phyloP scores from a whole-genome alignment of 2,329 filamentous ascomycete genomes.

The Drechslerella stenobrocha region DNA sequence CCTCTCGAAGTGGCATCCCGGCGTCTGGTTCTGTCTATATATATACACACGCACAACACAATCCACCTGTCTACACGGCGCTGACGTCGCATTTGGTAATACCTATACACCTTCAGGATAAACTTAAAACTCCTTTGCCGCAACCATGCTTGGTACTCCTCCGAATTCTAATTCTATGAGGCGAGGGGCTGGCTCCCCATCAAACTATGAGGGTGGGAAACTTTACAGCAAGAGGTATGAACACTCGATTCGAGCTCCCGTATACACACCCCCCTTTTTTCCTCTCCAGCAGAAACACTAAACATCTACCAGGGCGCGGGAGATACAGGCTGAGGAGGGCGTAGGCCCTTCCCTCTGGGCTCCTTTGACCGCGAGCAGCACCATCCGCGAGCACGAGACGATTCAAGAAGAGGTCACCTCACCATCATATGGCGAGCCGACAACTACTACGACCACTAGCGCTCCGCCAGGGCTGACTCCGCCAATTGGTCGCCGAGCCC shows the following conservation, averaged over 20 bases:
- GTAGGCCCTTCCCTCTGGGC: constrained; percentile 81
- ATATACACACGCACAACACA: constrained; percentile 7
- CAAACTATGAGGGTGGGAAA: constrained; percentile 80
- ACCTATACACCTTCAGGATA: constrained; percentile 40
- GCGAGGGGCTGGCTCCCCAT: constrained; percentile 92
- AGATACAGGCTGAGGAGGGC: constrained; percentile 96
- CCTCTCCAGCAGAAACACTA: neutral
- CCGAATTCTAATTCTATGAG: constrained; percentile 62
- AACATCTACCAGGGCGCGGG: constrained; percentile 69
- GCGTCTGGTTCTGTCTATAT: neutral
- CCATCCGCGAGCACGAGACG: constrained; percentile 79
- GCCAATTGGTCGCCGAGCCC: constrained; percentile 73
- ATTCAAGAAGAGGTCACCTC: constrained; percentile 59
- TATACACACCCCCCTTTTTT: too few species aligned
- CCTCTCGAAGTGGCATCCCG: constrained; percentile 10
- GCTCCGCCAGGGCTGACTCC: constrained; percentile 66
- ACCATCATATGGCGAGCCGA: constrained; percentile 61
- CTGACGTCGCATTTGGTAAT: constrained; percentile 26
- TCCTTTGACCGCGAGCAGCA: constrained; percentile 93
- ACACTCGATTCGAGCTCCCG: constrained; percentile 40
- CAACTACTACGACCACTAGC: constrained; percentile 58
- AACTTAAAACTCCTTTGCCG: constrained; percentile 49
- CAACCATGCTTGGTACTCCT: constrained; percentile 50
- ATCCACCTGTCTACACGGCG: constrained; percentile 25
- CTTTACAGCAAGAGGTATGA: constrained; percentile 90